Percentiles rank a stretch among this genome's conserved stretches.
Conservation (phyloP, 1,284 basidiomycete genomes). For the Flammula alnicola region DNA sequence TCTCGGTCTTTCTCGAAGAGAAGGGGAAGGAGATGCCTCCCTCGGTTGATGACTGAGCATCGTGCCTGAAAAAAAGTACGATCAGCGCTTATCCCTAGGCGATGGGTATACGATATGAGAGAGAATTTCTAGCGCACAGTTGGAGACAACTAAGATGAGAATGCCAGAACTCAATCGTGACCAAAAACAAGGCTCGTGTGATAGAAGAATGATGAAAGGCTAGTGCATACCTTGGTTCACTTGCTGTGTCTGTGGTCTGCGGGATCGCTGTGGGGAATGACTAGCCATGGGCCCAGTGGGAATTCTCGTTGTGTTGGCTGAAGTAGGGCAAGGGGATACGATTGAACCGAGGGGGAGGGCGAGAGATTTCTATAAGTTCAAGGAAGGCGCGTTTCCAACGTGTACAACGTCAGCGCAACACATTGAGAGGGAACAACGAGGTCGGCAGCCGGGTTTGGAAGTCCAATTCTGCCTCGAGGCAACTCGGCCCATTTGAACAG, state of each 20-base stretch:
- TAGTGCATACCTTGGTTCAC: conserved; percentile 38
- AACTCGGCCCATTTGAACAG: conserved; percentile 27
- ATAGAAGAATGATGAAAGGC: conserved; percentile 21
- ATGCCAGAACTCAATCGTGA: conserved; percentile 12
- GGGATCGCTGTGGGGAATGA: conserved; percentile 62
- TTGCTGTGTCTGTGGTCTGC: conserved; percentile 41
- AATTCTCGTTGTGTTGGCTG: conserved; percentile 12
- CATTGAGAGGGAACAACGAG: conserved; percentile 49
- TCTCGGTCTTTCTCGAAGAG: conserved; percentile 60
- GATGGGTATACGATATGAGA: conserved; percentile 22
- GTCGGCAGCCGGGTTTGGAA: conserved; percentile 52
- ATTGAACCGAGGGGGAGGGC: conserved; percentile 26
- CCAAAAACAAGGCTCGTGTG: conserved; percentile 20
- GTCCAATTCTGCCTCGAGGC: conserved; percentile 47
- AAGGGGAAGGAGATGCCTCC: conserved; percentile 72
- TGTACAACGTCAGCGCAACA: conserved; percentile 42
- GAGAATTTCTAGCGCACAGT: conserved; percentile 22
- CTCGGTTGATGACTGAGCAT: conserved; percentile 56
- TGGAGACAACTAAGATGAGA: conserved; percentile 20
- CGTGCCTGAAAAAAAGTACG: conserved; percentile 31
- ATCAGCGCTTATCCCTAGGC: conserved; percentile 25
- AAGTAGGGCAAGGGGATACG: conserved; percentile 22
- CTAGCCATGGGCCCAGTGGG: conserved; percentile 51
- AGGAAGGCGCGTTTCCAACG: conserved; percentile 52
- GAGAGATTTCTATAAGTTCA: conserved; percentile 34